Percentiles rank a stretch among this genome's conserved stretches.
These are phyloP conservation scores for Hemisphaericaspora subhashii DNA, from an alignment of 1,139 yeast species.

Conservation along the genomic window DNA sequence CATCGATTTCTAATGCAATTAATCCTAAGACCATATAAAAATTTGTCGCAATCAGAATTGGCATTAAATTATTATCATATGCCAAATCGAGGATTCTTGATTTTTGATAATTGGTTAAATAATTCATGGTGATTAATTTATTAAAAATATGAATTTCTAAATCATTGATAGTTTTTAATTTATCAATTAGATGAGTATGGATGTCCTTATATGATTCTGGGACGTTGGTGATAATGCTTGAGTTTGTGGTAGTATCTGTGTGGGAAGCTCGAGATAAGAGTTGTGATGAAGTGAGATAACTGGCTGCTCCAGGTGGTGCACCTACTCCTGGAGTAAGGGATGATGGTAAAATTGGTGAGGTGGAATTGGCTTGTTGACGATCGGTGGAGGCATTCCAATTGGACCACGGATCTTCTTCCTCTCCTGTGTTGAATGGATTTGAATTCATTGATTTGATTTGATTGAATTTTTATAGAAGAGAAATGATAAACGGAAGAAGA, in stretches of 20 bases:
- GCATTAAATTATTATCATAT: constrained; percentile 39
- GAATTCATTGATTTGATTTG: constrained; percentile 18
- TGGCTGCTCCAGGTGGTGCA: constrained; percentile 11
- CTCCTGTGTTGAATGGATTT: constrained; percentile 13
- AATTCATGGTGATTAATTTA: constrained; percentile 27
- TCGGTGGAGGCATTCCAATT: constrained; percentile 32
- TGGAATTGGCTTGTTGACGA: constrained; percentile 2
- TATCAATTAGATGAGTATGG: constrained; percentile 19
- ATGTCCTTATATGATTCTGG: constrained; percentile 28
- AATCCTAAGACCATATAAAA: constrained; percentile 41
- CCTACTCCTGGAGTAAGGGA: constrained; percentile 5
- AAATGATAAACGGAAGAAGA: too few species aligned
- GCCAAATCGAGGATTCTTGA: constrained; percentile 34
- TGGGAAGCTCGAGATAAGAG: constrained; percentile 14
- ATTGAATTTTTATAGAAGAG: neutral
- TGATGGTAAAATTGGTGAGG: constrained; percentile 9
- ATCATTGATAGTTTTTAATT: constrained; percentile 28
- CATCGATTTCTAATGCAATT: constrained; percentile 41
- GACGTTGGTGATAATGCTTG: constrained; percentile 16
- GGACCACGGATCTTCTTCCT: constrained; percentile 40
- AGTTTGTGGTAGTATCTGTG: neutral
- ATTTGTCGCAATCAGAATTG: constrained; percentile 29
- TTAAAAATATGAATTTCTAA: constrained; percentile 31
- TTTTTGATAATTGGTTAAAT: constrained; percentile 33
- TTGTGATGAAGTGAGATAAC: constrained; percentile 30